Evolutionary conservation across 192 early-diverging fungal species (phyloP), one percentile per base, ranked within the genome.

Genomic region (Coemansia furcata): DNA sequence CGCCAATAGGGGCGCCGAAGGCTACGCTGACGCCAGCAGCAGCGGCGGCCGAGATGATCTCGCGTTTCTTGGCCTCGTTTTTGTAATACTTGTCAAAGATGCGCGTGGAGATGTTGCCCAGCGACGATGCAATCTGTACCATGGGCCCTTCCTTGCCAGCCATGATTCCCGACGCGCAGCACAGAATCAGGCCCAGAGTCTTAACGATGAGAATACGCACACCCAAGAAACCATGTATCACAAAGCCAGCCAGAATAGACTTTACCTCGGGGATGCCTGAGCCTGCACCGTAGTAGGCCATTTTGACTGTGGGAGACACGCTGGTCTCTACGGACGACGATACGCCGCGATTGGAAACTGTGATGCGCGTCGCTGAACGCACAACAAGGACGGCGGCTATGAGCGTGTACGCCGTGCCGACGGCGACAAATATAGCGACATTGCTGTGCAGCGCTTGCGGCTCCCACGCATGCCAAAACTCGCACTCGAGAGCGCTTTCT

Each of bases 211-310:
- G 82, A 15, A 96, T 98, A 76, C 92, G 88, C 29, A 91, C 84
- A 10, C 94, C 96, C 40, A 99, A 78, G 80, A 98, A 99, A 39
- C 91, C 89, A 33, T 91, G 87, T 65, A 99, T 96, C 37, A 95
- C 91, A 81, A 97, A 98, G 5, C 95, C 95, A 46, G 95, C 91
- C 49, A 97, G 70, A 42, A 96, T 96, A 15, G 92, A 93, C 74
- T 99, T 99, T 60, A 99, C 91, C 80, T 99, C 95, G 15, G 95
- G 90, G 38, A 96, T 91, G 33, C 95, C 95, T n/a, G 90, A 92
- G n/a, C 95, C 95, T 10, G 95, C 94, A 58, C 92, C 91, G 65
- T 96, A 97, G 37, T 87, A 88, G n/a, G 86, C 83, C 23, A 76
- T 83, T 63, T 91, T 90, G 44, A 87, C 85, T 14, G 86, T 82